A percentile compares a stretch with the other conserved stretches of the same genome.
These are phyloP conservation scores for Phanerochaete carnosa DNA, from an alignment of 768 basidiomycete genomes.

Conservation along the genomic window DNA sequence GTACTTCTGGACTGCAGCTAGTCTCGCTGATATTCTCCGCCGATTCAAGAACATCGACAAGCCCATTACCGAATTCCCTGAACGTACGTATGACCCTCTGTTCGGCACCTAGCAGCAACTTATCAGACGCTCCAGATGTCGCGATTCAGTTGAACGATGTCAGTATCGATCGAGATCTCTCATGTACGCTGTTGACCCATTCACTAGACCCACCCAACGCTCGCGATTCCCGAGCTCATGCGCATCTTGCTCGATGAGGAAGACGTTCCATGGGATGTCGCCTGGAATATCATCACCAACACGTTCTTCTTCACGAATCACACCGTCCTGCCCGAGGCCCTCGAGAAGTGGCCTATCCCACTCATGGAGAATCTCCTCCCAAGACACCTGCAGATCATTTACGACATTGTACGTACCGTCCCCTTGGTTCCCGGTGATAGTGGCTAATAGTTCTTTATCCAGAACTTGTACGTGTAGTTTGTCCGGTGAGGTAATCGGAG, in stretches of 20 bases:
- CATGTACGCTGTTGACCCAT: not conserved
- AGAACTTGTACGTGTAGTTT: constrained; percentile 46
- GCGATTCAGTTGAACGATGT: constrained; percentile 96
- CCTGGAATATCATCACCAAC: constrained; percentile 87
- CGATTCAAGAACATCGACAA: constrained; percentile 90
- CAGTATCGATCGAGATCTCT: constrained; percentile 18
- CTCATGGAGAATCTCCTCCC: constrained; percentile 84
- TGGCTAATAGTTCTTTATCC: not conserved
- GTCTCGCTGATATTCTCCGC: constrained; percentile 84
- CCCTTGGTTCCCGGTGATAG: not conserved
- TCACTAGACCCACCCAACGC: constrained; percentile 84
- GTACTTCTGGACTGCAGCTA: constrained; percentile 93
- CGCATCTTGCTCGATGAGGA: constrained; percentile 91
- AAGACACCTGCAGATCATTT: constrained; percentile 90
- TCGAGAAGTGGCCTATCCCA: constrained; percentile 92
- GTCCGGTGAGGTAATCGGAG: not conserved
- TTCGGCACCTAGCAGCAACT: not conserved
- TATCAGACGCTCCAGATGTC: constrained; percentile 47
- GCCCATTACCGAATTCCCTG: constrained; percentile 76
- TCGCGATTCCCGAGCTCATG: constrained; percentile 95
- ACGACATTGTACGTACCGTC: constrained; percentile 80
- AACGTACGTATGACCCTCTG: constrained; percentile 49
- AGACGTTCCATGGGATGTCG: constrained; percentile 74
- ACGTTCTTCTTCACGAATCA: constrained; percentile 97
- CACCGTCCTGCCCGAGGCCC: constrained; percentile 84